Conservation (phyloP, 805 yeast species). For the Wickerhamiella hasegawae region DNA sequence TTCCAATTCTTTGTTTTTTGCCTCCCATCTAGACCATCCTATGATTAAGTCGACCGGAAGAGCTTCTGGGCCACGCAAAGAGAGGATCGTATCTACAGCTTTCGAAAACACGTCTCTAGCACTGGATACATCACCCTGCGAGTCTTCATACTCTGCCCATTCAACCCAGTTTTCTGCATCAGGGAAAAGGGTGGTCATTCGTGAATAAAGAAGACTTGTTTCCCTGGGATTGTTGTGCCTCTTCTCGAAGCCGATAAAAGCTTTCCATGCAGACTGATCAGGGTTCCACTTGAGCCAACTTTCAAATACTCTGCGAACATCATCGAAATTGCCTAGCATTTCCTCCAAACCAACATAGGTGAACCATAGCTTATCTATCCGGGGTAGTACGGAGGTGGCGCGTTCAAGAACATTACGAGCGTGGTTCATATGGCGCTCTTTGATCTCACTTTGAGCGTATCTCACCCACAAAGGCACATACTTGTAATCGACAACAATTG, state of each 20-base stretch:
- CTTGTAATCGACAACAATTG: constrained; percentile 56
- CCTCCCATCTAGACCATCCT: constrained; percentile 62
- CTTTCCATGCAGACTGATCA: constrained; percentile 45
- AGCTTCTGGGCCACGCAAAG: constrained; percentile 12
- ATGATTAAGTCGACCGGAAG: constrained; percentile 27
- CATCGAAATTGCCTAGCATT: constrained; percentile 43
- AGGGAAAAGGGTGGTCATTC: constrained; percentile 40
- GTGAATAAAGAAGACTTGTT: constrained; percentile 41
- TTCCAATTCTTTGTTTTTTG: constrained; percentile 39
- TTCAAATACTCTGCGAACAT: constrained; percentile 50
- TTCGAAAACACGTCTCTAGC: constrained; percentile 51
- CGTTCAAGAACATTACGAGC: constrained; percentile 76
- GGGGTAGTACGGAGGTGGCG: constrained; percentile 57
- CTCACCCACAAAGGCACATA: constrained; percentile 76
- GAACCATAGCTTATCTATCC: constrained; percentile 77
- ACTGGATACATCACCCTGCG: constrained; percentile 25
- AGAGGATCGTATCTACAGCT: constrained; percentile 39
- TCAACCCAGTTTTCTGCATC: constrained; percentile 45
- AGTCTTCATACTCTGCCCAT: constrained; percentile 62
- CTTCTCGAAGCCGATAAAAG: constrained; percentile 56
- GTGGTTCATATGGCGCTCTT: constrained; percentile 69
- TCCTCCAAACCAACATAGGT: constrained; percentile 73
- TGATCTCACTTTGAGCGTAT: constrained; percentile 65
- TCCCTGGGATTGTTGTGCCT: constrained; percentile 44
- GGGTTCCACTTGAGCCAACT: constrained; percentile 79